phyloP scores from a whole-genome alignment of 2,329 filamentous ascomycete species.

The Nigrospora osmanthi region DNA sequence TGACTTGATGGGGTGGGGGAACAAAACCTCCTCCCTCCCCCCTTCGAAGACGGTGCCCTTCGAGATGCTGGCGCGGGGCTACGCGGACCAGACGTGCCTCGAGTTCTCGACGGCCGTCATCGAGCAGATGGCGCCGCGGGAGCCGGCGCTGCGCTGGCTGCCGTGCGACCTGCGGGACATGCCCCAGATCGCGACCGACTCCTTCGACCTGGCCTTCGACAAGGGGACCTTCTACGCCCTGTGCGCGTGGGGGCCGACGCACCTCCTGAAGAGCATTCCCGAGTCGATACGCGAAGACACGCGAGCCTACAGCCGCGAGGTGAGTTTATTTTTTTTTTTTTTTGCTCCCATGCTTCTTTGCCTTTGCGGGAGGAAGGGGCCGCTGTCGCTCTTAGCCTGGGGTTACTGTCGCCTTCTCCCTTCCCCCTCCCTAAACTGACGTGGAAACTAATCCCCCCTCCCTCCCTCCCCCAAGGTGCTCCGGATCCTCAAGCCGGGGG shows the following conservation, averaged over 20 bases:
- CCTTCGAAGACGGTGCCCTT: background rate
- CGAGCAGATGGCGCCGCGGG: background rate
- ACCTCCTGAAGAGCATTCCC: background rate
- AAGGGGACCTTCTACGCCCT: background rate
- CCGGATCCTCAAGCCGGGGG: background rate
- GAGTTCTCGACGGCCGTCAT: background rate
- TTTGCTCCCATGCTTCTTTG: no score
- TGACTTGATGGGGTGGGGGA: no score
- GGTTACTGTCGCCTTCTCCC: no score
- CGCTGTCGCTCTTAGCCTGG: no score
- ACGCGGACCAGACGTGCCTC: slow-evolving; percentile 1
- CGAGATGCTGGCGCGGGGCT: background rate
- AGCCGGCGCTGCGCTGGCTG: background rate
- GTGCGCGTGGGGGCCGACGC: background rate
- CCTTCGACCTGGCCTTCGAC: background rate
- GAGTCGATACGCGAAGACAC: background rate
- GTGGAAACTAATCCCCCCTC: no score
- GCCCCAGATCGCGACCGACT: background rate
- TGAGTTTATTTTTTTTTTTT: no score
- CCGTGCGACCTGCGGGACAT: background rate
- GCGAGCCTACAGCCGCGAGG: slow-evolving; percentile 1
- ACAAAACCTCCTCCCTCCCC: no score
- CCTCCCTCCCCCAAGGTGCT: background rate
- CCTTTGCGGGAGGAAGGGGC: no score
- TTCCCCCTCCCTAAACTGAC: no score